These are phyloP conservation scores for Paramecium biaurelia DNA, from an alignment of 73 alveolate genomes.

Conservation along the genomic window DNA sequence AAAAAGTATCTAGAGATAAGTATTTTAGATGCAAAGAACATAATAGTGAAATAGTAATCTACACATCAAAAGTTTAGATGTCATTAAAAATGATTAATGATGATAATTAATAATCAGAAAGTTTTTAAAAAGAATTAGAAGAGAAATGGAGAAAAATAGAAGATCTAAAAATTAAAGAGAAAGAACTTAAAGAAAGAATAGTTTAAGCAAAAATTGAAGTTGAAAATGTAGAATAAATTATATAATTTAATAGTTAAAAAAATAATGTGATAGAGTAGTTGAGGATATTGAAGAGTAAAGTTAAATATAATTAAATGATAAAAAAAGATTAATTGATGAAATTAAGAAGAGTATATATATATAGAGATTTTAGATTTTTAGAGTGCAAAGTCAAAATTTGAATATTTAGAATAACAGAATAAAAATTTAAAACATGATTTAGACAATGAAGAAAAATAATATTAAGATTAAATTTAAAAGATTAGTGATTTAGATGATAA, in stretches of 20 bases:
- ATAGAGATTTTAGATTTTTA: neutral
- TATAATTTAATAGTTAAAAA: neutral
- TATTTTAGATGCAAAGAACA: slow-evolving; percentile 21
- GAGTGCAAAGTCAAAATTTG: slow-evolving; percentile 9
- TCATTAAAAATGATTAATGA: neutral
- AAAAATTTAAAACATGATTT: slow-evolving; percentile 61
- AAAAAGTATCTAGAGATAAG: neutral
- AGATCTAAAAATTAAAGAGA: slow-evolving; percentile 28
- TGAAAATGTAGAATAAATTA: neutral
- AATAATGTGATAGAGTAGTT: slow-evolving; percentile 53
- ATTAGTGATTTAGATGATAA: slow-evolving; percentile 56
- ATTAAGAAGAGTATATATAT: slow-evolving; percentile 32
- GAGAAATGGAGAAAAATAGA: slow-evolving; percentile 34
- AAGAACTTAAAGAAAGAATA: slow-evolving; percentile 33
- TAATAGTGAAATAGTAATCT: neutral
- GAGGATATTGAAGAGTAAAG: slow-evolving; percentile 53
- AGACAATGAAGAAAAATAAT: slow-evolving; percentile 73
- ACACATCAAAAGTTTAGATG: neutral
- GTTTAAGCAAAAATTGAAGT: slow-evolving; percentile 7
- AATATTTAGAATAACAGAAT: slow-evolving; percentile 32
- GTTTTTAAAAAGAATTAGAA: slow-evolving; percentile 17
- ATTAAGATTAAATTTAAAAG: slow-evolving; percentile 62
- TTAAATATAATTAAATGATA: slow-evolving; percentile 47
- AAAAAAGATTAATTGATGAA: slow-evolving; percentile 46
- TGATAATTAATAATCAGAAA: slow-evolving; percentile 23